Conservation (phyloP, 345 rosid species). For the Gynandropsis gynandra region DNA sequence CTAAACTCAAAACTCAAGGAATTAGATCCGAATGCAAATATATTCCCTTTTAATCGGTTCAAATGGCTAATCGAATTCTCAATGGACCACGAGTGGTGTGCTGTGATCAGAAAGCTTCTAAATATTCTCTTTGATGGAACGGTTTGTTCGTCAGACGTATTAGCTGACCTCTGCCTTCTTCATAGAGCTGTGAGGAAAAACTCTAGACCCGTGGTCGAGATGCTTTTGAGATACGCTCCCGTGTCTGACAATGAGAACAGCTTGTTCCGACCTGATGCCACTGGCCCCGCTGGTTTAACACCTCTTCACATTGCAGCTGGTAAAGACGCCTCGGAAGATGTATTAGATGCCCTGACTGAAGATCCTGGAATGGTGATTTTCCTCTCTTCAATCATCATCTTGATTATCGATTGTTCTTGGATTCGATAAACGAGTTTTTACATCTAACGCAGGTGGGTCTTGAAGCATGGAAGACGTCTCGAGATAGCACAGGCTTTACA, state of each 20-base stretch:
- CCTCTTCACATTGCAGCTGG: slow-evolving; percentile 99
- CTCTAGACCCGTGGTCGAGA: slow-evolving; percentile 63
- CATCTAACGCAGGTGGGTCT: slow-evolving; percentile 61
- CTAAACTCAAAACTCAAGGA: slow-evolving; percentile 48
- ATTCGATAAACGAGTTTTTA: slow-evolving; percentile 4
- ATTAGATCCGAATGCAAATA: slow-evolving; percentile 52
- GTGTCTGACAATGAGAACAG: slow-evolving; percentile 18
- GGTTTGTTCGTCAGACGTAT: slow-evolving; percentile 45
- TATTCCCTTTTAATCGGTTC: slow-evolving; percentile 64
- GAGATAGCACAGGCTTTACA: slow-evolving; percentile 81
- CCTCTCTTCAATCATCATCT: too few species aligned
- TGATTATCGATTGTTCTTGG: too few species aligned
- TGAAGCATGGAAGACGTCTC: slow-evolving; percentile 82
- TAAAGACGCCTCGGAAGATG: slow-evolving; percentile 91
- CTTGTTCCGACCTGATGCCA: slow-evolving; percentile 78
- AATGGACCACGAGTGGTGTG: slow-evolving; percentile 93
- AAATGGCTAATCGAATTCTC: slow-evolving; percentile 92
- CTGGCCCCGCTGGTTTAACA: slow-evolving; percentile 92
- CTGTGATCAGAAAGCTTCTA: slow-evolving; percentile 80
- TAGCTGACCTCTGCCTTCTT: slow-evolving; percentile 81
- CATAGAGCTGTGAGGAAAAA: slow-evolving; percentile 96
- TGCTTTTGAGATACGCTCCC: slow-evolving; percentile 67
- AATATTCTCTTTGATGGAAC: slow-evolving; percentile 57
- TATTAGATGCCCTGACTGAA: slow-evolving; percentile 70
- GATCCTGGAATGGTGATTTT: slow-evolving; percentile 78